These are phyloP conservation scores for Hyaloscypha hepaticicola DNA, from an alignment of 495 filamentous ascomycete species.

Conservation along the genomic window DNA sequence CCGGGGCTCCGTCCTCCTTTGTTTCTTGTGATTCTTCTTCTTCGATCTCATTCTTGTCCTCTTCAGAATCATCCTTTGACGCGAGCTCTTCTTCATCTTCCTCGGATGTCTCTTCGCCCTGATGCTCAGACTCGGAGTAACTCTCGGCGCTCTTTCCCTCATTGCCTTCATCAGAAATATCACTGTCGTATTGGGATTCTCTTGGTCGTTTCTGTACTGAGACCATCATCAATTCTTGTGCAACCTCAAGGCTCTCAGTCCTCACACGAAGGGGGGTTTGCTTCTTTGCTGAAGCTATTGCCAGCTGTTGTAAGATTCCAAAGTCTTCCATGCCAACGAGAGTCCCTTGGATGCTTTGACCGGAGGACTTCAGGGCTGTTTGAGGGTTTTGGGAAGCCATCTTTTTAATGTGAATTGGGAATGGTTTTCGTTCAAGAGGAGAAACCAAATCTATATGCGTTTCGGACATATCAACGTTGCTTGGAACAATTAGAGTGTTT, in stretches of 20 bases:
- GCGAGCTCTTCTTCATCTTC: background rate
- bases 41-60: background rate
- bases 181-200: slow-evolving; percentile 3
- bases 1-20: background rate
- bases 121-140: background rate
- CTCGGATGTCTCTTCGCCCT: background rate
- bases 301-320: background rate
- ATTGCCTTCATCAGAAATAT: slow-evolving; percentile 6
- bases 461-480: background rate
- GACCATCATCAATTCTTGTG: slow-evolving; percentile 17
- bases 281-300: background rate
- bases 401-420: background rate
- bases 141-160: background rate
- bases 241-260: slow-evolving; percentile 6
- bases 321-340: background rate
- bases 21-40: background rate
- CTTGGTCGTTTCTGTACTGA: slow-evolving; percentile 12
- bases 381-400: background rate
- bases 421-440: background rate
- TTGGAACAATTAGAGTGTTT: background rate
- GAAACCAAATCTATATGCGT: background rate
- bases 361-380: background rate
- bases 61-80: background rate
- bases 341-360: background rate
- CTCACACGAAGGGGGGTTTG: background rate